These are phyloP conservation scores for Lachnellula arida DNA, from an alignment of 2,329 filamentous ascomycete species.

Conservation along the genomic window DNA sequence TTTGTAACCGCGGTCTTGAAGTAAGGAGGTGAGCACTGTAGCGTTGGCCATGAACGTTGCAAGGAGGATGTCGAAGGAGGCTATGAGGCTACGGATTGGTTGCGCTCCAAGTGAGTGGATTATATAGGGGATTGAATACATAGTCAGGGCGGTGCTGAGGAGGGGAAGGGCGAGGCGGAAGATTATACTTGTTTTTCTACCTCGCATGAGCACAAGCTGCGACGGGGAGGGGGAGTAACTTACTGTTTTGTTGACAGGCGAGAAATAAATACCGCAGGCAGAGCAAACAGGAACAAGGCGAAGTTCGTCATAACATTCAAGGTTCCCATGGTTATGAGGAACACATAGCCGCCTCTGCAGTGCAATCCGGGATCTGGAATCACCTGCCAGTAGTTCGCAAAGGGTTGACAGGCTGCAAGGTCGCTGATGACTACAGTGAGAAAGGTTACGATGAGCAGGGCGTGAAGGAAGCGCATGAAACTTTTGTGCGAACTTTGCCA, in stretches of 20 bases:
- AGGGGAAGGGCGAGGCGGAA: conserved; percentile 80
- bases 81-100: conserved; percentile 79
- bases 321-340: conserved; percentile 79
- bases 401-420: conserved; percentile 74
- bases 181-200: conserved; percentile 71
- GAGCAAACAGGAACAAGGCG: conserved; percentile 78
- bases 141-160: conserved; percentile 69
- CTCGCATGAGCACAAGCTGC: conserved; percentile 1
- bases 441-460: conserved; percentile 71
- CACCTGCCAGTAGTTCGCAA: conserved; percentile 72
- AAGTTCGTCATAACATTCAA: conserved; percentile 87
- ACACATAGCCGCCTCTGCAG: conserved; percentile 79
- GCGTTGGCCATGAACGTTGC: conserved; percentile 85
- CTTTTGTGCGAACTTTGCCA: conserved; percentile 74
- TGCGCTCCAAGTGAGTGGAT: conserved; percentile 66
- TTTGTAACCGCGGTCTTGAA: conserved; percentile 84
- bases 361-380: conserved; percentile 74
- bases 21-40: conserved; percentile 83
- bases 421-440: conserved; percentile 73
- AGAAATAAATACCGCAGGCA: conserved; percentile 78
- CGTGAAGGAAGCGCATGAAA: conserved; percentile 66
- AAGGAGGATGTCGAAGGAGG: conserved; percentile 83
- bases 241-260: conserved; percentile 59
- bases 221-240: background rate
- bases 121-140: conserved; percentile 71